A percentile compares a stretch with the other conserved stretches of the same genome.
Conservation (phyloP, 2,329 filamentous ascomycete genomes). For the Metarhizium album region DNA sequence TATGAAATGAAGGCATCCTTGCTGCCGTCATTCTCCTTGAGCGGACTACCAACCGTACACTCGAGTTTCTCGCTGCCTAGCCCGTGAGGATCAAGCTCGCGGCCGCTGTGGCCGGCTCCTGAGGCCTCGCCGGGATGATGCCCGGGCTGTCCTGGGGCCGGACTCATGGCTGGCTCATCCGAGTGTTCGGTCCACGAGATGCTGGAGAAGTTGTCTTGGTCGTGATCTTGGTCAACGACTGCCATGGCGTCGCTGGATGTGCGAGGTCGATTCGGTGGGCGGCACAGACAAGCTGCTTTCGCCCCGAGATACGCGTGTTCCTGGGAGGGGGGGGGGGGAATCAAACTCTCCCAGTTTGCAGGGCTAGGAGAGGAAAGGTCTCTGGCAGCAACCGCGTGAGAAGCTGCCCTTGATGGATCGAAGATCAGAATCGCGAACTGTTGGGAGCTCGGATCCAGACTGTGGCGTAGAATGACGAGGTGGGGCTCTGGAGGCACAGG, state of each 20-base stretch:
- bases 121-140: conserved; percentile 31
- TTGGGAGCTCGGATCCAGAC: background rate
- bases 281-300: background rate
- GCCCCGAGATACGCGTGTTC: background rate
- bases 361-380: background rate
- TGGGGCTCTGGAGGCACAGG: background rate
- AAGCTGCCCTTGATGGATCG: background rate
- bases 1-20: conserved; percentile 97
- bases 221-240: conserved; percentile 42
- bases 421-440: background rate
- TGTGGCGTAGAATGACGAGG: background rate
- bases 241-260: conserved; percentile 15
- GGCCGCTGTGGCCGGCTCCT: conserved; percentile 24
- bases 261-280: background rate
- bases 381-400: background rate
- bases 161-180: conserved; percentile 24
- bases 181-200: conserved; percentile 64
- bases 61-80: conserved; percentile 67
- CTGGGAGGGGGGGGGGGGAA: background rate
- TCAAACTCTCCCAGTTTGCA: background rate
- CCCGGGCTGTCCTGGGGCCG: conserved; percentile 17
- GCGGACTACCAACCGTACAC: conserved; percentile 69
- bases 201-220: conserved; percentile 67
- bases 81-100: conserved; percentile 48
- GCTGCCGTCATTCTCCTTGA: conserved; percentile 93